Base-by-base conservation (phyloP, 371 early-diverging fungal species). In the Haplosporangium sp. region DNA sequence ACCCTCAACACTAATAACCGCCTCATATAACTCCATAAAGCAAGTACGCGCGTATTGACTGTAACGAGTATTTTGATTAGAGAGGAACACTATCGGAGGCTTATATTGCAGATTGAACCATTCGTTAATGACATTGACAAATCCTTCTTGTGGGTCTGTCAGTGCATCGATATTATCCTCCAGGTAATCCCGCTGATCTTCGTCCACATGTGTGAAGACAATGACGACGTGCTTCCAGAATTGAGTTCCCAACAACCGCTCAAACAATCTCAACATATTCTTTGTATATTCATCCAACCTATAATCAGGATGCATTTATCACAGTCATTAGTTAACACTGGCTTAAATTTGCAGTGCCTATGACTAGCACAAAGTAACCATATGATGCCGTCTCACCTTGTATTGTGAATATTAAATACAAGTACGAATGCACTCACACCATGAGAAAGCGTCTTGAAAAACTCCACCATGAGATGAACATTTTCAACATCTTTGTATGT, bases 161-260 rank as follows among this genome's bases (percentile, higher is more conserved):
- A 88, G 78, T 0, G 86, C 88, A 37, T 89, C 88, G 59, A 88
- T 88, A 63, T 88, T 87, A 57, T 85, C 86, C n/a, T 87, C 88
- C 39, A 90, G 76, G 61, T 86, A 86, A 60, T 89, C 90, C 20
- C 86, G 69, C 20, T 84, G 82, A 44, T 89, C 88, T 63, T 89
- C 89, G 65, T 90, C 90, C 19, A 88, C 89, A 74, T 89, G 88
- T 1, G 90, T 90, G 67, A 90, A 90, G 47, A 88, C 89, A 57
- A 90, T 83, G 15, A 89, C 86, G 7, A 89, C 88, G 74, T 88
- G 88, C 50, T 88, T 86, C 90, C 89, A 90, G 61, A 90, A 90
- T 34, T 88, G 86, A 34, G 84, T 87, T 35, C 90, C 90, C 17
- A 90, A 76, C 39, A 90, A 64, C 58, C 86, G 84, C 58, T 89